Conservation (phyloP, 1,139 yeast species). For the Arxiozyma slooffiae region DNA sequence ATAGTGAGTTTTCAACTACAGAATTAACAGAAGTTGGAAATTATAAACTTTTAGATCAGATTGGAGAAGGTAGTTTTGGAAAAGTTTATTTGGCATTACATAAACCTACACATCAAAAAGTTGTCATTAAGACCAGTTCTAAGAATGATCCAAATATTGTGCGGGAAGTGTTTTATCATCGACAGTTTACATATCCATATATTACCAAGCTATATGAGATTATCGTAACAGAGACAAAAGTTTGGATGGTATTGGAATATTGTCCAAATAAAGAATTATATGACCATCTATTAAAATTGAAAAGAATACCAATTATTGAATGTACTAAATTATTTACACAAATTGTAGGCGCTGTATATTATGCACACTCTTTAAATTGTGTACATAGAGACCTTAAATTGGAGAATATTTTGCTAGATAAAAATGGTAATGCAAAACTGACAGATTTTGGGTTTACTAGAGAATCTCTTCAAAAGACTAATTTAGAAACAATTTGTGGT, state of each 20-base stretch:
- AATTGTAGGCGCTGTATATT: constrained; percentile 69
- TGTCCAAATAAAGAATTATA: constrained; percentile 85
- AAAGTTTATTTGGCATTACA: constrained; percentile 81
- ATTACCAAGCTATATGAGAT: constrained; percentile 82
- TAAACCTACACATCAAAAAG: constrained; percentile 58
- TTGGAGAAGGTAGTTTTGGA: constrained; percentile 90
- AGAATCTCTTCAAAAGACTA: constrained; percentile 50
- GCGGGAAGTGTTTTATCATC: constrained; percentile 81
- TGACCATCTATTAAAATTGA: constrained; percentile 52
- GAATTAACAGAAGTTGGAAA: constrained; percentile 62
- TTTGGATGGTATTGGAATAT: constrained; percentile 85
- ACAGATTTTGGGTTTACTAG: constrained; percentile 94
- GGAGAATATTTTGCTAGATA: constrained; percentile 75
- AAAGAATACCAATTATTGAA: constrained; percentile 46
- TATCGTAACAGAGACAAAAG: constrained; percentile 63
- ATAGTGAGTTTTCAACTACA: constrained; percentile 44
- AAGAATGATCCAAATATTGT: constrained; percentile 81
- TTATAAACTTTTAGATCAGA: constrained; percentile 57
- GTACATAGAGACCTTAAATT: constrained; percentile 85
- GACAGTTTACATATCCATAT: constrained; percentile 74
- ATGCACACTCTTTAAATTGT: constrained; percentile 72
- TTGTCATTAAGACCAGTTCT: constrained; percentile 80
- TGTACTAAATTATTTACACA: constrained; percentile 62
- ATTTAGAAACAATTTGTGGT: constrained; percentile 81
- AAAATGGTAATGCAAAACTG: constrained; percentile 57